A percentile compares a stretch with the other conserved stretches of the same genome.
These are phyloP conservation scores for Rhododendron griersonianum DNA, from an alignment of 148 eudicot genomes.

Conservation along the genomic window DNA sequence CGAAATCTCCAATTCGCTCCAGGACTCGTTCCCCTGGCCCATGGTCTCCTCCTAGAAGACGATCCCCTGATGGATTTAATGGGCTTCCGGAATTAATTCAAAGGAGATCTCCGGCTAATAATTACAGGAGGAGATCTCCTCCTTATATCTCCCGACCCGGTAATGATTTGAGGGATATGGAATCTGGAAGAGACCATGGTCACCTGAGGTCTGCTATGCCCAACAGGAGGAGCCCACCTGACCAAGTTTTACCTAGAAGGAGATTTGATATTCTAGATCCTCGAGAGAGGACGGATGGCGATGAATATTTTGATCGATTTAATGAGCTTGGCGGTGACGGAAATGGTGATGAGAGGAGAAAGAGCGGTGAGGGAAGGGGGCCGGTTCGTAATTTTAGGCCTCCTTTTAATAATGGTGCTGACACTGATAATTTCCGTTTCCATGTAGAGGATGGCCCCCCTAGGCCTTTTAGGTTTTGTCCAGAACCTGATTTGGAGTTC, in stretches of 20 bases:
- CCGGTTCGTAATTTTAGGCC: constrained; percentile 29
- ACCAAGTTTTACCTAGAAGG: constrained; percentile 21
- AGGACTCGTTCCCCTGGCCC: constrained; percentile 30
- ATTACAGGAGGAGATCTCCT: constrained; percentile 32
- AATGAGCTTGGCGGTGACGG: constrained; percentile 25
- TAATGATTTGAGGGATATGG: constrained; percentile 25
- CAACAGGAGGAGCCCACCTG: constrained; percentile 29
- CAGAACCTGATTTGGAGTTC: constrained; percentile 25
- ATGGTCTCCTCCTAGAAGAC: constrained; percentile 37
- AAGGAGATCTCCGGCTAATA: constrained; percentile 21
- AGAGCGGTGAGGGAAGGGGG: constrained; percentile 27
- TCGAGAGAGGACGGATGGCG: constrained; percentile 24
- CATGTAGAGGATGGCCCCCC: constrained; percentile 26
- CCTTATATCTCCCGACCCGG: constrained; percentile 19
- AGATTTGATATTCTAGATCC: constrained; percentile 23
- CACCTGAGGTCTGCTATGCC: constrained; percentile 24
- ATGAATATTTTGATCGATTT: constrained; percentile 27
- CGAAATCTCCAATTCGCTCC: constrained; percentile 37
- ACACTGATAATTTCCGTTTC: constrained; percentile 21
- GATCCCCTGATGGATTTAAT: constrained; percentile 27
- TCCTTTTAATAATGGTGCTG: constrained; percentile 12
- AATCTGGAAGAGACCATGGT: constrained; percentile 23
- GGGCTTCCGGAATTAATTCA: constrained; percentile 21
- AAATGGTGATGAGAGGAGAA: constrained; percentile 34
- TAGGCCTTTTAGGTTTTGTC: constrained; percentile 28